Evolutionary conservation across 495 filamentous ascomycete genomes (phyloP).

Genomic region (Chaetomium tenue): DNA sequence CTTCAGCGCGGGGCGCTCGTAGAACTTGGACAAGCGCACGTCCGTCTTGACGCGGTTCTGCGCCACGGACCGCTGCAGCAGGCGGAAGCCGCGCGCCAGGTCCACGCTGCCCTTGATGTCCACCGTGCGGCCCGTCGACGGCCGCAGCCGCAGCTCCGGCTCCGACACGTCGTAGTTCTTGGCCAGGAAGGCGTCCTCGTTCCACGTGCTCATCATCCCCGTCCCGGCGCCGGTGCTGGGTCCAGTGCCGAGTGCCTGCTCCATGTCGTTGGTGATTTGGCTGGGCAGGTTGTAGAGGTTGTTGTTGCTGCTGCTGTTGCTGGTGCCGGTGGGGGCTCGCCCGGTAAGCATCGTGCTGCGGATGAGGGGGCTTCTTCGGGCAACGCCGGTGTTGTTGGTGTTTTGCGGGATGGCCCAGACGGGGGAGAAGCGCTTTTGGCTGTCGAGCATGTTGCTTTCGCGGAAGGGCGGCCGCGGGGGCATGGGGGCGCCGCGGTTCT

Average conservation of each 20-base stretch:
- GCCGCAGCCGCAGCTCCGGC: slow-evolving; percentile 46
- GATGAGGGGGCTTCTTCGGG: neutral
- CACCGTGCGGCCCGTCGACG: slow-evolving; percentile 59
- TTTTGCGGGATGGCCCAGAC: neutral
- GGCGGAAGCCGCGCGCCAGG: slow-evolving; percentile 52
- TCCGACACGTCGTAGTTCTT: slow-evolving; percentile 17
- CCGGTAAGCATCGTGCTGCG: slow-evolving; percentile 2
- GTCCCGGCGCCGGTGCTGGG: neutral
- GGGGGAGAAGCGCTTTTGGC: neutral
- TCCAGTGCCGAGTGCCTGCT: neutral
- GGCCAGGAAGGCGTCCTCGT: slow-evolving; percentile 21
- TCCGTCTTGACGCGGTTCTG: slow-evolving; percentile 56
- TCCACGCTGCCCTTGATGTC: slow-evolving; percentile 50
- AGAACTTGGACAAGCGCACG: slow-evolving; percentile 54
- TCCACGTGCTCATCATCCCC: slow-evolving; percentile 10
- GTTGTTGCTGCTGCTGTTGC: neutral
- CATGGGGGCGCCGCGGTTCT: neutral
- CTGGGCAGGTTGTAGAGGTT: slow-evolving; percentile 2
- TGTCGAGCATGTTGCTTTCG: neutral
- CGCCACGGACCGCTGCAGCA: slow-evolving; percentile 45
- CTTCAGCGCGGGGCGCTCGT: slow-evolving; percentile 72
- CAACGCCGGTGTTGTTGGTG: neutral
- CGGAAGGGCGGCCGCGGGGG: slow-evolving; percentile 17
- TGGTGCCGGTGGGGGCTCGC: neutral
- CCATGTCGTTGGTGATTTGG: slow-evolving; percentile 17